phyloP scores from a whole-genome alignment of 192 early-diverging fungal genomes.

The Rhizoclosmatium sp. region DNA sequence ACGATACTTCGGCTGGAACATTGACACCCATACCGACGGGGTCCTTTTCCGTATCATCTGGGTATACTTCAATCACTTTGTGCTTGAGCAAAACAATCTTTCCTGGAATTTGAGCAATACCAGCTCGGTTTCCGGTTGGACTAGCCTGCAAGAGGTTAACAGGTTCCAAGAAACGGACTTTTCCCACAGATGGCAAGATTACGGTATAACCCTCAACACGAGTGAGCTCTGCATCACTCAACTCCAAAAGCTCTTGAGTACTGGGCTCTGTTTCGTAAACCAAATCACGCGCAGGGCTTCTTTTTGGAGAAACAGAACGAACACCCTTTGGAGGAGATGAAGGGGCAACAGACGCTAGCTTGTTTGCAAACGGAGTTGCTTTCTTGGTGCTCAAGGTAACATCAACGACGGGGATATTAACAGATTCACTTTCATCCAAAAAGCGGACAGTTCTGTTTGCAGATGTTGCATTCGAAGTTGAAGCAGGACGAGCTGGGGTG shows the following conservation, averaged over 20 bases:
- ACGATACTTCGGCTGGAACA: constrained; percentile 79
- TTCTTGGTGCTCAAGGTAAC: constrained; percentile 22
- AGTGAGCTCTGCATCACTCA: constrained; percentile 74
- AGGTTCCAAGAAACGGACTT: constrained; percentile 77
- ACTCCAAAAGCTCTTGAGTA: constrained; percentile 70
- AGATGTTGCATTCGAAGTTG: neutral
- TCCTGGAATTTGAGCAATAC: constrained; percentile 75
- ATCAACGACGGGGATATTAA: constrained; percentile 13
- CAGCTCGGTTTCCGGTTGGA: constrained; percentile 54
- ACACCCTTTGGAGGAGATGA: constrained; percentile 18
- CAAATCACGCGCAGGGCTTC: constrained; percentile 5
- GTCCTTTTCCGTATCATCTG: constrained; percentile 80
- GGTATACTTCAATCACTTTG: constrained; percentile 81
- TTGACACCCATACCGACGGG: constrained; percentile 88
- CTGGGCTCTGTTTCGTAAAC: constrained; percentile 82
- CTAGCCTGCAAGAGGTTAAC: constrained; percentile 80
- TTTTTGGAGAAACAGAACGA: constrained; percentile 42
- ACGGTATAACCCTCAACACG: constrained; percentile 80
- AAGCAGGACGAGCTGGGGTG: constrained; percentile 38
- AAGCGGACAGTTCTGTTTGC: constrained; percentile 27
- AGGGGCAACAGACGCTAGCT: neutral
- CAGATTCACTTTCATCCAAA: constrained; percentile 25
- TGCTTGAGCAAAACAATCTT: constrained; percentile 77
- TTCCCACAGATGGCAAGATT: constrained; percentile 71
- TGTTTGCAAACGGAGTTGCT: neutral